phyloP scores from a whole-genome alignment of 1,139 yeast genomes.

The Blastobotrys arbuscula region DNA sequence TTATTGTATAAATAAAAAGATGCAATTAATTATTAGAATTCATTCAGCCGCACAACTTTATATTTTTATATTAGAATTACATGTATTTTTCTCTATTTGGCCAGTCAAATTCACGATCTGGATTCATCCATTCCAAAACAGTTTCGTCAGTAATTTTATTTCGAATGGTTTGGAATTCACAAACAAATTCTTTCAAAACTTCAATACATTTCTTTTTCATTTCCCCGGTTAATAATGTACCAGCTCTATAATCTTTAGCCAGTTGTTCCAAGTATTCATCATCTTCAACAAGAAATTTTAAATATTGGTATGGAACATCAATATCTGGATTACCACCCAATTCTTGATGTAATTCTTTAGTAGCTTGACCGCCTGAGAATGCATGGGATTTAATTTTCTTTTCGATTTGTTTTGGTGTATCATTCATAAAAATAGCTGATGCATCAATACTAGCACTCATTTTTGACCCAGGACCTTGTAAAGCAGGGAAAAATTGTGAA shows the following conservation, averaged over 20 bases:
- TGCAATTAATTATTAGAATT: not conserved
- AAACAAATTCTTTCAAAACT: conserved; percentile 71
- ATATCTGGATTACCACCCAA: conserved; percentile 93
- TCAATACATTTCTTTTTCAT: conserved; percentile 85
- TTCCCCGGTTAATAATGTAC: conserved; percentile 87
- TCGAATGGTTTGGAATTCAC: conserved; percentile 76
- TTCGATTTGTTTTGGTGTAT: conserved; percentile 84
- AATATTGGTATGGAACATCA: conserved; percentile 91
- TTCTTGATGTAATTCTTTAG: conserved; percentile 83
- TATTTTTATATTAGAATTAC: conserved; percentile 52
- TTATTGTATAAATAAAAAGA: not conserved
- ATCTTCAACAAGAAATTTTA: conserved; percentile 83
- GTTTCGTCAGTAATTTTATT: conserved; percentile 57
- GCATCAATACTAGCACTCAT: conserved; percentile 92
- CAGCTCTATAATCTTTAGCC: conserved; percentile 64
- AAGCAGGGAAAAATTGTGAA: conserved; percentile 95
- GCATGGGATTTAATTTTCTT: conserved; percentile 96
- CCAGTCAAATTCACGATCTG: conserved; percentile 66
- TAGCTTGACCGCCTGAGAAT: conserved; percentile 88
- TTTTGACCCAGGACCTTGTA: conserved; percentile 94
- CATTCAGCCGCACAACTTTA: conserved; percentile 1
- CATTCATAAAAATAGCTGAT: conserved; percentile 89
- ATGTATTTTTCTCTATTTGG: conserved; percentile 57
- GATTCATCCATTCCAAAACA: conserved; percentile 72
- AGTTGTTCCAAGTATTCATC: conserved; percentile 68